Conservation (phyloP, 495 filamentous ascomycete species). For the Achaetomiella virescens region DNA sequence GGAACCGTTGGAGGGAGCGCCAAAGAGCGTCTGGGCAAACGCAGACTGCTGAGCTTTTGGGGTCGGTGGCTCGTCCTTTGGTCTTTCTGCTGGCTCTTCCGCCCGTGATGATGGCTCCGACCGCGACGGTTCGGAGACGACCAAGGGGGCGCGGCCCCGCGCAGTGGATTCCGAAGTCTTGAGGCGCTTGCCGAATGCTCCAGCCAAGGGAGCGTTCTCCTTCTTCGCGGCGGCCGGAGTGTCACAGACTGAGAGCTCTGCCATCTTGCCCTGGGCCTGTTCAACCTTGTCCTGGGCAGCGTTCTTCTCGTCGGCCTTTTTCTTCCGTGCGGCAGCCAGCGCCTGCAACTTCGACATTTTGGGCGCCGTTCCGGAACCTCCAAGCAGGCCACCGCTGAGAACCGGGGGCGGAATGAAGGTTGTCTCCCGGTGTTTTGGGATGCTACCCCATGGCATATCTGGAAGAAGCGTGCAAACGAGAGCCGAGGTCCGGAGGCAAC, state of each 20-base stretch:
- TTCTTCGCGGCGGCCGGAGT: conserved; percentile 2
- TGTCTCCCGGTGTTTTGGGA: conserved; percentile 62
- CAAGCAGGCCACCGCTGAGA: conserved; percentile 62
- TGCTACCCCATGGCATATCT: conserved; percentile 81
- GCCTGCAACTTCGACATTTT: conserved; percentile 88
- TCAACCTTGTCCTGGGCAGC: conserved; percentile 29
- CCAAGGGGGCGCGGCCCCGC: conserved; percentile 16
- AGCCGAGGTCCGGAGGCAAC: background rate
- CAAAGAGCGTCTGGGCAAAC: conserved; percentile 66
- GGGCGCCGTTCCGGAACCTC: conserved; percentile 58
- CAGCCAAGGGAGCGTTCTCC: conserved; percentile 19
- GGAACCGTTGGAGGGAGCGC: conserved; percentile 24
- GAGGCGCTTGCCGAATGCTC: conserved; percentile 26
- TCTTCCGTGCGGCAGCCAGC: conserved; percentile 79
- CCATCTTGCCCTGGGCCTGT: conserved; percentile 24
- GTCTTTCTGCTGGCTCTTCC: background rate
- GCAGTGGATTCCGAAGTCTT: conserved; percentile 24
- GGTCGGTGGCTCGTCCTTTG: background rate
- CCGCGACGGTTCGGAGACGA: conserved; percentile 12
- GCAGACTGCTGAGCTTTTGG: conserved; percentile 46
- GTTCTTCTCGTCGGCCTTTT: conserved; percentile 67
- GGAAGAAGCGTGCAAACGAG: conserved; percentile 53
- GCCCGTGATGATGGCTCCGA: background rate
- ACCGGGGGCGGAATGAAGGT: conserved; percentile 59
- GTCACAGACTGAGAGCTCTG: conserved; percentile 22